Conservation (phyloP, 192 early-diverging fungal genomes). For the Entophlyctis luteolus region DNA sequence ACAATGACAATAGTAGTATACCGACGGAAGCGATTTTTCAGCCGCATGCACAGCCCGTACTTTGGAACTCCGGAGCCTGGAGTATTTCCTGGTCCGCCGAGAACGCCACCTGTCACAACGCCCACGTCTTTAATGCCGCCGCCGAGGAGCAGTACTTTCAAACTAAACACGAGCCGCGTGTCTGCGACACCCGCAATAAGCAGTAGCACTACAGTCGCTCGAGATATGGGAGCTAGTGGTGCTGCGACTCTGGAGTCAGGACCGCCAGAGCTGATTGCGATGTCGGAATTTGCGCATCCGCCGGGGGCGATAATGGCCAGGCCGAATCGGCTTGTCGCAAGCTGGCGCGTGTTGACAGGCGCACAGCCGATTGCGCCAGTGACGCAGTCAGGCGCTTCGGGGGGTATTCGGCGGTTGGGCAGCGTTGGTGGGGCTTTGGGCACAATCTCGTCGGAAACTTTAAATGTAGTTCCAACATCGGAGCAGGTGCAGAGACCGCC, state of each 20-base stretch:
- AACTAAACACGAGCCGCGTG: too few relatives aligned
- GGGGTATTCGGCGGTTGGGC: neutral
- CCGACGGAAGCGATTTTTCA: neutral
- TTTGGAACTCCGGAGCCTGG: too few relatives aligned
- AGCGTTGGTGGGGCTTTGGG: neutral
- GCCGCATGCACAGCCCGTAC: too few relatives aligned
- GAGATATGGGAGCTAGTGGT: neutral
- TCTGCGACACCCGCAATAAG: neutral
- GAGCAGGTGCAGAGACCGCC: neutral
- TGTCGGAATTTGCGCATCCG: too few relatives aligned
- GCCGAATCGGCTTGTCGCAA: constrained; percentile 5
- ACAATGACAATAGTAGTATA: neutral
- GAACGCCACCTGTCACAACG: too few relatives aligned
- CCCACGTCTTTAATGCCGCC: too few relatives aligned
- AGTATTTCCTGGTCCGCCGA: too few relatives aligned
- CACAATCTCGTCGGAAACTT: neutral
- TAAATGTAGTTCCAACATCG: neutral
- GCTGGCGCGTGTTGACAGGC: constrained; percentile 20
- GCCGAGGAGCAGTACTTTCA: too few relatives aligned
- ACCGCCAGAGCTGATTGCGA: too few relatives aligned
- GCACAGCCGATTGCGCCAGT: constrained; percentile 5
- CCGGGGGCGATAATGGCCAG: too few relatives aligned
- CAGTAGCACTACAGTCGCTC: neutral
- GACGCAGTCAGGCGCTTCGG: neutral
- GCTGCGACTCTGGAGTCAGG: neutral